A percentile compares a stretch with the other conserved stretches of the same genome.
Evolutionary conservation across 2,329 filamentous ascomycete genomes (phyloP).

Genomic region (Phaeosphaeriaceae sp.): DNA sequence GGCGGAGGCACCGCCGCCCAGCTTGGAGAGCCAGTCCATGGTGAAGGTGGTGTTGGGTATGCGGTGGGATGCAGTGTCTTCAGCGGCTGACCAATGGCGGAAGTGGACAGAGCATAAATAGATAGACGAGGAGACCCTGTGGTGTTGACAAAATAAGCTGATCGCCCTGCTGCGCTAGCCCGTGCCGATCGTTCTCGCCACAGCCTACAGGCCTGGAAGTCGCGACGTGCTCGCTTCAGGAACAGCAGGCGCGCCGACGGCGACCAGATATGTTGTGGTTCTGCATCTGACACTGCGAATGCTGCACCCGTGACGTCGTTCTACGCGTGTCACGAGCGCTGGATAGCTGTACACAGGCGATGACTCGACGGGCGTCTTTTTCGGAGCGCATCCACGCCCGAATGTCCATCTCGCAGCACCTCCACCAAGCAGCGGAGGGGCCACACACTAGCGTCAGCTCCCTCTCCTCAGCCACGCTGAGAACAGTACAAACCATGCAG

Average conservation of each 20-base stretch:
- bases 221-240: background rate
- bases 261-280: background rate
- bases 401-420: background rate
- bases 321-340: background rate
- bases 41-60: slow-evolving; percentile 4
- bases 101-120: slow-evolving; percentile 23
- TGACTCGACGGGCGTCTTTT: background rate
- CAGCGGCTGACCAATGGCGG: slow-evolving; percentile 24
- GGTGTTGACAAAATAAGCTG: slow-evolving; percentile 23
- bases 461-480: slow-evolving; percentile 6
- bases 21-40: slow-evolving; percentile 16
- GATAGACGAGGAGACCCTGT: slow-evolving; percentile 20
- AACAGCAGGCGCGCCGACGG: background rate
- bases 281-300: background rate
- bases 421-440: background rate
- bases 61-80: background rate
- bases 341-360: background rate
- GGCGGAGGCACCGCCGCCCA: slow-evolving; percentile 2
- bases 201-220: slow-evolving; percentile 2
- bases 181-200: slow-evolving; percentile 11
- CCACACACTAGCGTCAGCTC: background rate
- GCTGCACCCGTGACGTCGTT: background rate
- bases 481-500: slow-evolving; percentile 3
- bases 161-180: slow-evolving; percentile 22
- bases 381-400: background rate